Conservation (phyloP, 2,329 filamentous ascomycete genomes). For the Albifimbria verrucaria region DNA sequence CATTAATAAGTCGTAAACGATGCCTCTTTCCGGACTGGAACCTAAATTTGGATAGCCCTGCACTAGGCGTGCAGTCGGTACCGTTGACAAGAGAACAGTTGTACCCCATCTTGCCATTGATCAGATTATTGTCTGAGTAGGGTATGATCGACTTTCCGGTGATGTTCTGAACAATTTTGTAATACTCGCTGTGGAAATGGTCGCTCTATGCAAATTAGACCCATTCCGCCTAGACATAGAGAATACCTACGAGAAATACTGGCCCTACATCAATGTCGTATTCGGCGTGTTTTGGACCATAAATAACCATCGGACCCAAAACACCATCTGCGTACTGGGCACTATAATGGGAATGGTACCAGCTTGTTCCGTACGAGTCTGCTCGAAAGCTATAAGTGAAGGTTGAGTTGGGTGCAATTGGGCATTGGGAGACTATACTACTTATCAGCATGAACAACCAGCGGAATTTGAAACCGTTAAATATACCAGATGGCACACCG, state of each 20-base stretch:
- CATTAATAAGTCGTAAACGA: constrained; percentile 50
- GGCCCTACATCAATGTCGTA: background rate
- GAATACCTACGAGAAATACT: background rate
- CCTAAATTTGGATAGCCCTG: constrained; percentile 6
- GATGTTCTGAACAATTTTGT: background rate
- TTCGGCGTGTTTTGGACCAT: constrained; percentile 5
- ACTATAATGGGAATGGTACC: background rate
- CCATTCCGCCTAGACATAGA: background rate
- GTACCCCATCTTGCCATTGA: background rate
- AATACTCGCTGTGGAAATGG: background rate
- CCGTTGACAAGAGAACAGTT: background rate
- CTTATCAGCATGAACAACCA: too few species aligned
- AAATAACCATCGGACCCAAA: background rate
- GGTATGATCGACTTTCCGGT: background rate
- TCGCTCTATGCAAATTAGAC: background rate
- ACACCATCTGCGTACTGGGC: background rate
- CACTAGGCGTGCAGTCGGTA: background rate
- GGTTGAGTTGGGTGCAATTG: constrained; percentile 30
- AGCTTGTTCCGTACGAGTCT: background rate
- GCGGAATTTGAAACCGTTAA: too few species aligned
- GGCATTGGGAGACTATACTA: constrained; percentile 39
- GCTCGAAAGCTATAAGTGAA: constrained; percentile 24
- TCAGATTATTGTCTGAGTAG: background rate
- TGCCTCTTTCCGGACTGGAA: constrained; percentile 48
- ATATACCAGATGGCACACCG: too few species aligned